Evolutionary conservation across 805 yeast species (phyloP).

Genomic region (Priceomyces medius): DNA sequence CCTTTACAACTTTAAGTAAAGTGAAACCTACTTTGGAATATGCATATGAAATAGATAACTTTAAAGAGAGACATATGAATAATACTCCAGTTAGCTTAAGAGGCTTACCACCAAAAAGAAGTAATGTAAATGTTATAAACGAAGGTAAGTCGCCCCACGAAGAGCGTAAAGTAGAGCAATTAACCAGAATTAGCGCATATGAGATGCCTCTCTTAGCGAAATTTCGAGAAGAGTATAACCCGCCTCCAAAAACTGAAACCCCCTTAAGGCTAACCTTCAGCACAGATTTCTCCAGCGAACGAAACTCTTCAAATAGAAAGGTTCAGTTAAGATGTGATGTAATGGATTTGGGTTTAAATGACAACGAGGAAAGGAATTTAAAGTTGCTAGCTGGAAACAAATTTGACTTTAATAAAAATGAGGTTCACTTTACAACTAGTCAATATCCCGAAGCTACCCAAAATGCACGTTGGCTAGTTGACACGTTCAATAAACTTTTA

Average conservation of each 20-base stretch:
- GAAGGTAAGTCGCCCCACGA: slow-evolving; percentile 39
- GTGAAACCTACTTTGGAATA: slow-evolving; percentile 36
- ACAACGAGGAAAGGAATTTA: slow-evolving; percentile 65
- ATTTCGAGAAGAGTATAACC: slow-evolving; percentile 66
- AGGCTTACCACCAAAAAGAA: slow-evolving; percentile 38
- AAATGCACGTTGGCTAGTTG: slow-evolving; percentile 73
- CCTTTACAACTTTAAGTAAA: slow-evolving; percentile 30
- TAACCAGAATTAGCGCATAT: slow-evolving; percentile 82
- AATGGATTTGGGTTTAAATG: slow-evolving; percentile 51
- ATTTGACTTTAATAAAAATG: slow-evolving; percentile 60
- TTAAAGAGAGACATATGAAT: slow-evolving; percentile 42
- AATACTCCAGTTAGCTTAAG: slow-evolving; percentile 36
- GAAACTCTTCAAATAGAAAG: slow-evolving; percentile 62
- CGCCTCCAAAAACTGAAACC: slow-evolving; percentile 39
- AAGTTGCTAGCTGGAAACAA: slow-evolving; percentile 76
- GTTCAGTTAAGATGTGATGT: slow-evolving; percentile 62
- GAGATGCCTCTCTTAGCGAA: slow-evolving; percentile 85
- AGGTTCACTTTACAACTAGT: slow-evolving; percentile 62
- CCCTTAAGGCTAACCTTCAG: slow-evolving; percentile 67
- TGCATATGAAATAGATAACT: slow-evolving; percentile 42
- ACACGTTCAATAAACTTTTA: slow-evolving; percentile 59
- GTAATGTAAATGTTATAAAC: slow-evolving; percentile 35
- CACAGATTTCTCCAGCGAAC: slow-evolving; percentile 72
- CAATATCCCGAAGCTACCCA: slow-evolving; percentile 77
- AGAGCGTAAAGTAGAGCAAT: slow-evolving; percentile 72